Base-by-base conservation (phyloP, 148 eudicot genomes). In the Arctostaphylos glauca region DNA sequence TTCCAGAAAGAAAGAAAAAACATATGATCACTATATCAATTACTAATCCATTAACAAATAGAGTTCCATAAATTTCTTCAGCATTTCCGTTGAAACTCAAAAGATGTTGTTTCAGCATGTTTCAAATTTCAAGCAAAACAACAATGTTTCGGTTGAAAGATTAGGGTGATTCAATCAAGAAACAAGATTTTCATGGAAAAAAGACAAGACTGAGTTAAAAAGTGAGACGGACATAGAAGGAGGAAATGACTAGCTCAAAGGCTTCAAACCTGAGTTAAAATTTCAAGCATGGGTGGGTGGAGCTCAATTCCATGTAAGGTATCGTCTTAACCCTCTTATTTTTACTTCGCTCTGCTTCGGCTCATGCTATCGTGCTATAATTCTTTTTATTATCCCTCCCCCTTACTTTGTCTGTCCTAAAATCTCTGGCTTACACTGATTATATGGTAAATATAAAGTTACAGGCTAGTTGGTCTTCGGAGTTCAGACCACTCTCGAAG, bases 1-100 rank as follows among this genome's bases (percentile, higher is more conserved):
- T 93, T 81, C 85, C 76, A 81, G 68, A 84, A 84, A 85, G 48
- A 62, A 79, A 86, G 56, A 79, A 82, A 6, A 48, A 75, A 81
- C 10, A 66, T 53, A 50, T 9, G 54, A 47, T 83, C 79, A 79
- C 49, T 18, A 58, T 49, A 38, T 55, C 55, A 55, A 31, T 31
- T 46, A 71, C n/a, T 80, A 64, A 74, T 55, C 71, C 13, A 54
- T 52, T 77, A 66, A 38, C 46, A 46, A 82, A 50, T 21, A 76
- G 74, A 83, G 19, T n/a, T 59, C 18, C 25, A 8, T 19, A 8
- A 19, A 59, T 31, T 59, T 59, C 8, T 19, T 59, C 23, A 59
- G 23, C 19, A n/a, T 59, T 19, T 59, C 25, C 66, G n/a, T 23
- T 59, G 25, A 59, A 59, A n/a, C 66, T 59, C 25, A 59, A 19